Evolutionary conservation across 2,329 filamentous ascomycete species (phyloP).

Genomic region (Lomentospora prolificans): DNA sequence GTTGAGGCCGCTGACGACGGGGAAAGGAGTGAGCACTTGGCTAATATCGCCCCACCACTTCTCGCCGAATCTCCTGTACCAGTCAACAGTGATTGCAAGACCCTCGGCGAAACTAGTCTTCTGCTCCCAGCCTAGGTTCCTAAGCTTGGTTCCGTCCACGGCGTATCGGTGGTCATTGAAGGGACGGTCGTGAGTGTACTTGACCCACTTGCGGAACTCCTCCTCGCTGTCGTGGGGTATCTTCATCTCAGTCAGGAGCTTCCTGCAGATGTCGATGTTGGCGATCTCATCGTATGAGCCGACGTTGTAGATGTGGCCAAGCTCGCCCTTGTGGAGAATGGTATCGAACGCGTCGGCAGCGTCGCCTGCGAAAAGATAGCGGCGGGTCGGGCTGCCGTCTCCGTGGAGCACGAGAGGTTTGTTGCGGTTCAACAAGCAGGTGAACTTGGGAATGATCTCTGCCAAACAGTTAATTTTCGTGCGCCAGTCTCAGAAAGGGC

Average conservation of each 20-base stretch:
- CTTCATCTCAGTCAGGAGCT: conserved; percentile 53
- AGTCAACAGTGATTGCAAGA: conserved; percentile 54
- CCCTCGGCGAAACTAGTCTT: conserved; percentile 56
- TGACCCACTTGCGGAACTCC: conserved; percentile 54
- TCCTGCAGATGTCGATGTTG: conserved; percentile 58
- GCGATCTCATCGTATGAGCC: conserved; percentile 69
- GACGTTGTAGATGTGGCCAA: conserved; percentile 75
- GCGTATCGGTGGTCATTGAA: conserved; percentile 70
- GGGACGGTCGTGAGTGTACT: conserved; percentile 67
- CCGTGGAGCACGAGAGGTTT: conserved; percentile 66
- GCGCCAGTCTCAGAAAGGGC: neutral
- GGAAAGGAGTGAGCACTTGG: conserved; percentile 59
- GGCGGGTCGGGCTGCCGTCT: conserved; percentile 61
- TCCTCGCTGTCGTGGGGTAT: conserved; percentile 39
- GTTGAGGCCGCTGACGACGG: conserved; percentile 45
- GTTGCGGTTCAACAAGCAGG: conserved; percentile 56
- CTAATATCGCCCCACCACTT: conserved; percentile 64
- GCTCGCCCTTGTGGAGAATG: conserved; percentile 65
- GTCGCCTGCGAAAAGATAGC: conserved; percentile 71
- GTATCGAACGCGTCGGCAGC: conserved; percentile 76
- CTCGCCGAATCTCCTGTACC: conserved; percentile 59
- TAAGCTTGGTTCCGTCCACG: conserved; percentile 59
- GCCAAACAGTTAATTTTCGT: conserved; percentile 6
- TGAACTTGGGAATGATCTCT: conserved; percentile 82
- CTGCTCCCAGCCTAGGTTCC: conserved; percentile 59